These are phyloP conservation scores for Colletotrichum tanaceti DNA, from an alignment of 2,329 filamentous ascomycete species.

Conservation along the genomic window DNA sequence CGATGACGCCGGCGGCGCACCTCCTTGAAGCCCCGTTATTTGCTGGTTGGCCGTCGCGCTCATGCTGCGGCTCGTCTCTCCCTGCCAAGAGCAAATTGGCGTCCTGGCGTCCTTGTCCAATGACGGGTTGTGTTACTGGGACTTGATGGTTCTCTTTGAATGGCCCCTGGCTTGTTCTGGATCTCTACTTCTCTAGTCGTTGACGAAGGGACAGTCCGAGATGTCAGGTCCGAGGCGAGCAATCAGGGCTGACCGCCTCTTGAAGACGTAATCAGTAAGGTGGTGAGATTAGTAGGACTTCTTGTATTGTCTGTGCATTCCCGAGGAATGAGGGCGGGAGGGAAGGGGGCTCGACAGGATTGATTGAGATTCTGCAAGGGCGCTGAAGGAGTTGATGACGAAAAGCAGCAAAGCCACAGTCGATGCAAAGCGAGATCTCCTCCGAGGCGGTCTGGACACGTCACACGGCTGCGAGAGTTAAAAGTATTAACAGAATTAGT, in stretches of 20 bases:
- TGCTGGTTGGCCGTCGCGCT: conserved; percentile 7
- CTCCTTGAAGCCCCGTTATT: conserved; percentile 14
- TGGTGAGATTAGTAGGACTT: not conserved
- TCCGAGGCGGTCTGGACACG: not conserved
- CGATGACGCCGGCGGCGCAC: conserved; percentile 21
- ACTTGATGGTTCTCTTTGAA: not conserved
- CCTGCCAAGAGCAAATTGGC: not conserved
- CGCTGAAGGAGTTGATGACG: not conserved
- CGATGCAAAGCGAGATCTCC: not conserved
- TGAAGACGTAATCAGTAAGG: too few relatives aligned
- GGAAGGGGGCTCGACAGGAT: not conserved
- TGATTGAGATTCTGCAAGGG: not conserved
- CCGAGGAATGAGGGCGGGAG: too few relatives aligned
- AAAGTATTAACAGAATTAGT: not conserved
- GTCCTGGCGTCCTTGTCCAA: not conserved
- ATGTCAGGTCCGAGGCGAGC: conserved; percentile 29
- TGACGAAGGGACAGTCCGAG: conserved; percentile 1
- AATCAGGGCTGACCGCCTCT: conserved; percentile 15
- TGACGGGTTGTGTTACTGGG: not conserved
- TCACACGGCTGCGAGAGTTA: not conserved
- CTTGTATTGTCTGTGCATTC: not conserved
- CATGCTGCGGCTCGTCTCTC: conserved; percentile 3
- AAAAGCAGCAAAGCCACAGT: not conserved
- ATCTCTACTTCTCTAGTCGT: not conserved
- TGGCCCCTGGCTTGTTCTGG: not conserved